Conservation (phyloP, 805 yeast species). For the Candida michaelii region DNA sequence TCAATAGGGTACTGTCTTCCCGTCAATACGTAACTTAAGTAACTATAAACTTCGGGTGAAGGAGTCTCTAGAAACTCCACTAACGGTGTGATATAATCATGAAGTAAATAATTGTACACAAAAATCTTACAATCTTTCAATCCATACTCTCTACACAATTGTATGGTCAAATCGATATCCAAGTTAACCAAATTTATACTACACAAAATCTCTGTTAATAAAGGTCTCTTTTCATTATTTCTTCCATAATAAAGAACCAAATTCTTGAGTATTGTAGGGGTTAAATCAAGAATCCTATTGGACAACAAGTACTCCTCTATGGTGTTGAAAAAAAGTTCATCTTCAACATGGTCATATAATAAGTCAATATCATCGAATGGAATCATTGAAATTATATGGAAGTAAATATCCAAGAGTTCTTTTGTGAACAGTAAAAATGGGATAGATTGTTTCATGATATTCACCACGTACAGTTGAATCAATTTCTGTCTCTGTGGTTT, state of each 20-base stretch:
- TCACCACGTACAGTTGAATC: conserved; percentile 54
- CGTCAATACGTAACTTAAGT: conserved; percentile 65
- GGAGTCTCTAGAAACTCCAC: conserved; percentile 51
- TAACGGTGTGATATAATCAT: conserved; percentile 73
- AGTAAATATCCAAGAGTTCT: conserved; percentile 6
- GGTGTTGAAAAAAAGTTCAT: conserved; percentile 47
- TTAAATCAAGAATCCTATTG: conserved; percentile 46
- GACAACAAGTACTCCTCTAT: conserved; percentile 53
- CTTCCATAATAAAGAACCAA: conserved; percentile 54
- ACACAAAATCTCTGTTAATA: conserved; percentile 68
- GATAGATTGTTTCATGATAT: conserved; percentile 56
- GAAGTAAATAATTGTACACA: conserved; percentile 68
- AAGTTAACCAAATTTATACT: conserved; percentile 63
- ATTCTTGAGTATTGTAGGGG: conserved; percentile 63
- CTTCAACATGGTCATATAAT: conserved; percentile 19
- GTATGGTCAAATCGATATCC: conserved; percentile 76
- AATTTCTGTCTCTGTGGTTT: conserved; percentile 43
- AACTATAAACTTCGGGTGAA: conserved; percentile 36
- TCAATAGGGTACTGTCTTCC: conserved; percentile 84
- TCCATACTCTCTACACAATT: conserved; percentile 54
- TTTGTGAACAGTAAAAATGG: conserved; percentile 32
- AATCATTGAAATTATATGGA: conserved; percentile 8
- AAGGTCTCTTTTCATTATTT: conserved; percentile 37
- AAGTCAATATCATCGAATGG: conserved; percentile 18
- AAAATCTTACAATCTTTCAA: conserved; percentile 65